These are phyloP conservation scores for Colletotrichum neosansevieriae DNA, from an alignment of 2,329 filamentous ascomycete genomes.

Conservation along the genomic window DNA sequence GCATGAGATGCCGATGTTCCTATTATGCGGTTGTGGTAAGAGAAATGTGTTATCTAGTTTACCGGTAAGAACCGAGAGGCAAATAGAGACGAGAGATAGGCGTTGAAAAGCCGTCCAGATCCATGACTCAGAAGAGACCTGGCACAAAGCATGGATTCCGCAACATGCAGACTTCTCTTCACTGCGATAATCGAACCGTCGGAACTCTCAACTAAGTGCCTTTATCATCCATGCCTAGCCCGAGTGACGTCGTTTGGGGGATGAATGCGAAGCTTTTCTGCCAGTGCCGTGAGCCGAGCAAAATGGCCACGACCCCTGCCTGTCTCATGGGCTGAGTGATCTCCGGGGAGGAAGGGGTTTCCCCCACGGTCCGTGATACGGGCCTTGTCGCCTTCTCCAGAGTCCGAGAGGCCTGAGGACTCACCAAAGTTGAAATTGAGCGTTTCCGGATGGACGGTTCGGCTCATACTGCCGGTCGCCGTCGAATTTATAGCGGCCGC, in stretches of 20 bases:
- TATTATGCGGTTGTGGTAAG: no score
- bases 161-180: no score
- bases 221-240: not conserved
- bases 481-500: no score
- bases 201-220: not conserved
- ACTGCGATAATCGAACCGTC: not conserved
- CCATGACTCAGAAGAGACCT: no score
- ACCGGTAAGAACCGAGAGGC: no score
- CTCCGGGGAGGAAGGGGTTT: not conserved
- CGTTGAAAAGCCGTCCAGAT: no score
- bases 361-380: conserved; percentile 9
- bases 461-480: no score
- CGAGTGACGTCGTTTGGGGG: not conserved
- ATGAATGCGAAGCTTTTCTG: conserved; percentile 14
- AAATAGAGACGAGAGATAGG: no score
- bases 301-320: not conserved
- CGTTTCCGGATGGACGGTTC: no score
- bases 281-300: conserved; percentile 3
- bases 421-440: not conserved
- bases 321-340: not conserved
- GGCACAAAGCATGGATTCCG: not conserved
- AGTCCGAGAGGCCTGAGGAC: not conserved
- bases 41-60: no score
- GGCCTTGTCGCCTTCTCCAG: conserved; percentile 2
- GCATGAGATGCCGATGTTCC: not conserved